Percentiles rank a stretch among this genome's conserved stretches.
These are phyloP conservation scores for Botrytis medusae DNA, from an alignment of 2,329 filamentous ascomycete species.

Conservation along the genomic window DNA sequence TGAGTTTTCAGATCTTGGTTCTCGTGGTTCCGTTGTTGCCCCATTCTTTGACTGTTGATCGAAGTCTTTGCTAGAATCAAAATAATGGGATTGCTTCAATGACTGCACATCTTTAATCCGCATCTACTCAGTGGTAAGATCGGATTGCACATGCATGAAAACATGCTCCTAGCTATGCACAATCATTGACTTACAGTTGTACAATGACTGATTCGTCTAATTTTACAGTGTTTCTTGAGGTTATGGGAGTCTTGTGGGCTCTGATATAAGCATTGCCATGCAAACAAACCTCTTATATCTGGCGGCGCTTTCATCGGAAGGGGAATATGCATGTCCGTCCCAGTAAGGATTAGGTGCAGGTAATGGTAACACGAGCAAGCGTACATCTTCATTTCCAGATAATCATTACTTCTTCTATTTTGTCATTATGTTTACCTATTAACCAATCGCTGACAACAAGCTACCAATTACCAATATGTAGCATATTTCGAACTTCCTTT, in stretches of 20 bases:
- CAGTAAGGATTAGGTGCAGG: neutral
- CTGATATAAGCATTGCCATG: neutral
- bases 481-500: conserved; percentile 44
- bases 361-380: conserved; percentile 2
- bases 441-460: neutral
- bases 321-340: conserved; percentile 6
- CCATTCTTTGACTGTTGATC: neutral
- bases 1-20: neutral
- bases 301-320: conserved; percentile 9
- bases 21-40: neutral
- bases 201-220: neutral
- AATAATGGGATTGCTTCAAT: neutral
- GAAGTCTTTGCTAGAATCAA: neutral
- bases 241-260: neutral
- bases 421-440: neutral
- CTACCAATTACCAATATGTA: conserved; percentile 36
- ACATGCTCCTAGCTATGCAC: neutral
- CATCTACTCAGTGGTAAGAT: conserved; percentile 1
- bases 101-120: neutral
- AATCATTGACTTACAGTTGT: neutral
- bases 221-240: neutral
- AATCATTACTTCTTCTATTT: neutral
- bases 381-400: neutral
- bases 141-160: neutral
- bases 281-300: neutral